These are phyloP conservation scores for Boehmeria nivea DNA, from an alignment of 306 rosid genomes.

Conservation along the genomic window DNA sequence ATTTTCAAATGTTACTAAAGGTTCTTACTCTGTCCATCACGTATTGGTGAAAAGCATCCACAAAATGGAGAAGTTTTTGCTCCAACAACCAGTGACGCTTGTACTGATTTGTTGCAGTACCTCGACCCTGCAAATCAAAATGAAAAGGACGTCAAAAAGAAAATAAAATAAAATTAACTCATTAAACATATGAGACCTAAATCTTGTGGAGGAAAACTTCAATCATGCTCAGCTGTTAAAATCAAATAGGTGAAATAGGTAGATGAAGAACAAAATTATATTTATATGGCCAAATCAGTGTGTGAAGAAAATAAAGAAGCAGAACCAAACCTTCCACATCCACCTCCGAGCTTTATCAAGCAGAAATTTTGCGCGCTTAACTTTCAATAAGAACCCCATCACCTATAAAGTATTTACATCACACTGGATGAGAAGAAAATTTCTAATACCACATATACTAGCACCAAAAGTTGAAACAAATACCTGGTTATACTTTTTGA, in stretches of 20 bases:
- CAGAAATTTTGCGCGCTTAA: constrained; percentile 88
- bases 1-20: background rate
- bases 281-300: constrained; percentile 4
- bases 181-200: no score
- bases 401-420: constrained; percentile 42
- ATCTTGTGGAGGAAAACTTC: constrained; percentile 13
- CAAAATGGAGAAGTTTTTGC: constrained; percentile 97
- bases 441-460: background rate
- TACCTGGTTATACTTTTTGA: constrained; percentile 95
- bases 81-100: constrained; percentile 91
- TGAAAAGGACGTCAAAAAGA: constrained; percentile 13
- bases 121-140: constrained; percentile 63
- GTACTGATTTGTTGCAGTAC: constrained; percentile 41
- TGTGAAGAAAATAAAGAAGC: constrained; percentile 4
- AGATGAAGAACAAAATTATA: background rate
- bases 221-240: constrained; percentile 5
- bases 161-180: no score
- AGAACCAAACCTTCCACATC: constrained; percentile 84
- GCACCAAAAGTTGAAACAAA: constrained; percentile 14
- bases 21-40: constrained; percentile 89
- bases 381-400: constrained; percentile 88
- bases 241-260: constrained; percentile 13
- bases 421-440: background rate
- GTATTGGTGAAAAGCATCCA: constrained; percentile 97
- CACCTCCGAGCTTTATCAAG: constrained; percentile 95